A percentile compares a stretch with the other conserved stretches of the same genome.
phyloP scores from a whole-genome alignment of 495 filamentous ascomycete species.

The Lophium mytilinum region DNA sequence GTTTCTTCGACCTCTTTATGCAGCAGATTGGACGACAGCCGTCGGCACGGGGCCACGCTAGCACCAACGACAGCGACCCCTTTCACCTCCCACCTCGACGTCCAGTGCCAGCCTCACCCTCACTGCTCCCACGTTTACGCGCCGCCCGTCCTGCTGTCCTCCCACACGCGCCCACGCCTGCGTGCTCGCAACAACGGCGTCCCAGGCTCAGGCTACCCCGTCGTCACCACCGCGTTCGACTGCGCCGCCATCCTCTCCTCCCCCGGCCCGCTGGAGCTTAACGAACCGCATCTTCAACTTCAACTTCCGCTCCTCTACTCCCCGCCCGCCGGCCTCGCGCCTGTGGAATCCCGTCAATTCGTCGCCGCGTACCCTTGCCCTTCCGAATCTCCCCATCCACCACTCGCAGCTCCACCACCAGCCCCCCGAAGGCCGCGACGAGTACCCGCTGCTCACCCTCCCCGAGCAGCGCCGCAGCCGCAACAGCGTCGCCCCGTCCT shows the following conservation, averaged over 20 bases:
- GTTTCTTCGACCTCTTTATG: neutral
- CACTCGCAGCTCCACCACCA: conserved; percentile 36
- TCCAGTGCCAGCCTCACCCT: neutral
- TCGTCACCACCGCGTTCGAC: conserved; percentile 19
- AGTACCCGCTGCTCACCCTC: conserved; percentile 61
- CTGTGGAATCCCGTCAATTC: conserved; percentile 61
- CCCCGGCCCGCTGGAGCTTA: conserved; percentile 26
- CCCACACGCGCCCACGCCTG: neutral
- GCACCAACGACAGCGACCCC: neutral
- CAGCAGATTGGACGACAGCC: neutral
- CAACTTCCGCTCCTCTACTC: conserved; percentile 13
- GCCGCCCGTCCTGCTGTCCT: neutral
- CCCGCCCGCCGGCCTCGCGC: conserved; percentile 37
- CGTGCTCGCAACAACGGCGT: conserved; percentile 17
- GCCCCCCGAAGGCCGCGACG: conserved; percentile 42
- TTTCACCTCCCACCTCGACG: neutral
- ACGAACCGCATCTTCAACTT: conserved; percentile 28
- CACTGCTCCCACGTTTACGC: too few relatives aligned
- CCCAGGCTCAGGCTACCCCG: conserved; percentile 5
- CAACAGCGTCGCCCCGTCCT: conserved; percentile 43
- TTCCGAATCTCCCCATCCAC: conserved; percentile 42
- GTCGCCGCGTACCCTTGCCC: conserved; percentile 42
- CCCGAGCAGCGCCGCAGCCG: conserved; percentile 57
- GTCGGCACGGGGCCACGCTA: neutral
- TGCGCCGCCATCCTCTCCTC: conserved; percentile 11